A percentile compares a stretch with the other conserved stretches of the same genome.
phyloP scores from a whole-genome alignment of 1,139 yeast genomes.

The Debaryomyces subglobosus region DNA sequence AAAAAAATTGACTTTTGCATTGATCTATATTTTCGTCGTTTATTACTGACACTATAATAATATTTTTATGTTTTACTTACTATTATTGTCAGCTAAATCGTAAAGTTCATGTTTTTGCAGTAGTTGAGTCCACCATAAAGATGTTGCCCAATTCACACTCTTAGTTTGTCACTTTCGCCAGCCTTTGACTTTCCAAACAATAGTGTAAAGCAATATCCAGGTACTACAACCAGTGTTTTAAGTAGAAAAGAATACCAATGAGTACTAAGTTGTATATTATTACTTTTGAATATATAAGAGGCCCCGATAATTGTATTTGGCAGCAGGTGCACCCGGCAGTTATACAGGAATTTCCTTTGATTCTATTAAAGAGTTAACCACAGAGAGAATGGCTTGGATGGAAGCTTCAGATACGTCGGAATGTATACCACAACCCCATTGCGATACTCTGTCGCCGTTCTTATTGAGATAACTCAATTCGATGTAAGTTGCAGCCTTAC shows the following conservation, averaged over 20 bases:
- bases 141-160: not conserved
- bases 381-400: slow-evolving; percentile 48
- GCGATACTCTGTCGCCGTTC: slow-evolving; percentile 28
- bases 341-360: slow-evolving; percentile 25
- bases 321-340: not conserved
- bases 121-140: not conserved
- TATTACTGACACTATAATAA: too few species aligned
- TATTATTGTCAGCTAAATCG: too few species aligned
- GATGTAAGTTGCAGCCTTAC: slow-evolving; percentile 51
- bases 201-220: too few species aligned
- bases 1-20: too few species aligned
- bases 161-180: not conserved
- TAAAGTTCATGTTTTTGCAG: not conserved
- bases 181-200: not conserved
- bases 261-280: too few species aligned
- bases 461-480: slow-evolving; percentile 38
- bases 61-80: too few species aligned
- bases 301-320: too few species aligned
- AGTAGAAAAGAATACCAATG: too few species aligned
- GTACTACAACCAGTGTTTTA: too few species aligned
- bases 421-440: slow-evolving; percentile 53
- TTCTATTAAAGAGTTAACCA: slow-evolving; percentile 38
- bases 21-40: not conserved
- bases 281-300: too few species aligned
- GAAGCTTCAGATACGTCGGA: slow-evolving; percentile 53